Evolutionary conservation across 345 rosid genomes (phyloP), one percentile per base, ranked within the genome.

Genomic region (Syzygium aromaticum): DNA sequence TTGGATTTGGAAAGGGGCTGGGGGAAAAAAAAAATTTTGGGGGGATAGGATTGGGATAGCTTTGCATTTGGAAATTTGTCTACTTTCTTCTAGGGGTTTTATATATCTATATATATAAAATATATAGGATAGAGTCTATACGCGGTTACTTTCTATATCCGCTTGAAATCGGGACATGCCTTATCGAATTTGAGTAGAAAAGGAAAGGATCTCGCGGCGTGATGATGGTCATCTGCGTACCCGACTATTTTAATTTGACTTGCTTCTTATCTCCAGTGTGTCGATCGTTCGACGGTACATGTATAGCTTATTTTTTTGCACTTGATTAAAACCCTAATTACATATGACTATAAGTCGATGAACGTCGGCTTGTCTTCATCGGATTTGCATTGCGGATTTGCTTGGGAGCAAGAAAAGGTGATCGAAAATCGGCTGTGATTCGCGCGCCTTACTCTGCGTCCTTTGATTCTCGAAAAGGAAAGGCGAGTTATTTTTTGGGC

Each of bases 291-390:
- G 46, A 6, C 46, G 7, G 46, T 43, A 43, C 46, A 6, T 43
- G 46, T 43, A 6, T 43, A 43, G 46, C 46, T 43, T 43, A 43
- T 3, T 38, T 11, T 73, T 38, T 19, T 5, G 10, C 49, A 11
- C 2, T 3, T 8, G 5, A 73, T 33, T 33, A 38, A 21, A 73
- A 33, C 9, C 49, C 1, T 17, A 5, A 73, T 33, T 33, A 73
- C 13, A 33, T 0, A 73, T 6, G 25, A 30, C 19, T 19, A 5
- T 38, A 19, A 73, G 13, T 73, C 14, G 2, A 0, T 5, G 46
- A 73, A 6, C 11, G 13, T 73, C 2, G 3, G 0, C 15, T 2
- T 7, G 1, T 7, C 1, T 0, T 0, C 25, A 38, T 38, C 14
- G 3, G 38, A 38, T 40, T 73, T 19, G 5, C 1, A 10, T 5